A percentile compares a stretch with the other conserved stretches of the same genome.
Conservation (phyloP, 2,329 filamentous ascomycete genomes). For the Aureobasidium sp. region DNA sequence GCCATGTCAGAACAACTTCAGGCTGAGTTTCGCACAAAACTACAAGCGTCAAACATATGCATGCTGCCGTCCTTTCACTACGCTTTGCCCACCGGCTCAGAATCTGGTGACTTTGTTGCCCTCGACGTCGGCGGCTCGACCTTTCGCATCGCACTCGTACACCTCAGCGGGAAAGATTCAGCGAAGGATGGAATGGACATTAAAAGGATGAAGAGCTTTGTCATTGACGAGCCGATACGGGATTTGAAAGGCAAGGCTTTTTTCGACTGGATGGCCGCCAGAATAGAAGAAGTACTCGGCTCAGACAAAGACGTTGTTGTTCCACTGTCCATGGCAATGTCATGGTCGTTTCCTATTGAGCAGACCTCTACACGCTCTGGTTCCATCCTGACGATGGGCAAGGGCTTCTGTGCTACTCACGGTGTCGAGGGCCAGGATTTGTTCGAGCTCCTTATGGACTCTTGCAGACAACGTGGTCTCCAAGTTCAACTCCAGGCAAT, state of each 20-base stretch:
- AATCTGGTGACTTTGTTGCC: conserved; percentile 54
- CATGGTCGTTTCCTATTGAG: conserved; percentile 62
- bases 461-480: conserved; percentile 47
- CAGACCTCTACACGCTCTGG: conserved; percentile 55
- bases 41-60: conserved; percentile 51
- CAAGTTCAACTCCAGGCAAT: conserved; percentile 56
- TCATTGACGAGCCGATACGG: conserved; percentile 52
- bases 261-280: conserved; percentile 61
- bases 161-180: conserved; percentile 41
- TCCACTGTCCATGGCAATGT: conserved; percentile 51
- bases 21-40: conserved; percentile 48
- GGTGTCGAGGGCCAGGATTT: conserved; percentile 54
- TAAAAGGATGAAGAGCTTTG: conserved; percentile 46
- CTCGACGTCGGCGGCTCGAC: conserved; percentile 62
- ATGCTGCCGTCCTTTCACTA: conserved; percentile 62
- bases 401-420: conserved; percentile 56
- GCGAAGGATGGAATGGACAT: conserved; percentile 43
- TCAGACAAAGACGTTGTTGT: conserved; percentile 31
- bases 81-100: conserved; percentile 52
- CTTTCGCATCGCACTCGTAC: conserved; percentile 55
- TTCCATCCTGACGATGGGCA: conserved; percentile 56
- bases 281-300: conserved; percentile 49
- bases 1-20: conserved; percentile 40
- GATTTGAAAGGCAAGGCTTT: conserved; percentile 50
- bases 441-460: conserved; percentile 51